These are phyloP conservation scores for Fusarium domesticum DNA, from an alignment of 2,329 filamentous ascomycete species.

Conservation along the genomic window DNA sequence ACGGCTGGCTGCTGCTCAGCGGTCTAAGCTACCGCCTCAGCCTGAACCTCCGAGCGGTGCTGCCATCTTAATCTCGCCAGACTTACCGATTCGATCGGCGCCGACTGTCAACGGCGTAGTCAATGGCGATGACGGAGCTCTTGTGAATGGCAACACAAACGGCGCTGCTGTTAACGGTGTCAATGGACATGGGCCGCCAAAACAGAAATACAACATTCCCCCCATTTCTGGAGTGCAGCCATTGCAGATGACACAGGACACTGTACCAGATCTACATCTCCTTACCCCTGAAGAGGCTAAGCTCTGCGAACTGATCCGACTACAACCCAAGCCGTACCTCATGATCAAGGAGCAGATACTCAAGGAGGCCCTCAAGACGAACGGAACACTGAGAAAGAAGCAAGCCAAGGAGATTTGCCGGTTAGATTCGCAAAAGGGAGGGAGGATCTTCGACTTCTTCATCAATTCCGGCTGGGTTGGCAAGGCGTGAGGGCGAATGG, in stretches of 20 bases:
- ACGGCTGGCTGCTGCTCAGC: slow-evolving; percentile 67
- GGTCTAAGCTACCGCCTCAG: slow-evolving; percentile 62
- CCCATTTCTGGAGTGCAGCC: slow-evolving; percentile 61
- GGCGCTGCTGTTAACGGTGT: slow-evolving; percentile 38
- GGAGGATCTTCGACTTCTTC: slow-evolving; percentile 90
- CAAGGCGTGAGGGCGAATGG: slow-evolving; percentile 58
- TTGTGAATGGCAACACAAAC: slow-evolving; percentile 54
- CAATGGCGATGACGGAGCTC: slow-evolving; percentile 51
- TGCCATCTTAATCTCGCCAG: slow-evolving; percentile 72
- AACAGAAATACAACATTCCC: slow-evolving; percentile 52
- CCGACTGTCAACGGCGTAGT: slow-evolving; percentile 34
- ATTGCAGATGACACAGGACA: slow-evolving; percentile 69
- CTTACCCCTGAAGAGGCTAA: slow-evolving; percentile 81
- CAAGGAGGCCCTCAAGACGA: slow-evolving; percentile 84
- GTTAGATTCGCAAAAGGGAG: slow-evolving; percentile 81
- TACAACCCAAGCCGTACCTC: slow-evolving; percentile 92
- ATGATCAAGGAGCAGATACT: slow-evolving; percentile 93
- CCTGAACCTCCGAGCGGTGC: slow-evolving; percentile 73
- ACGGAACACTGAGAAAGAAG: slow-evolving; percentile 90
- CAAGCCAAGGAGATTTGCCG: slow-evolving; percentile 81
- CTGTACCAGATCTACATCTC: slow-evolving; percentile 78
- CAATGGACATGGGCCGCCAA: slow-evolving; percentile 38
- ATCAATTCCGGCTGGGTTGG: slow-evolving; percentile 89
- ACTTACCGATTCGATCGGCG: slow-evolving; percentile 63
- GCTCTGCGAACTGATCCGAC: slow-evolving; percentile 76